These are phyloP conservation scores for Diplogelasinospora grovesii DNA, from an alignment of 495 filamentous ascomycete genomes.

Conservation along the genomic window DNA sequence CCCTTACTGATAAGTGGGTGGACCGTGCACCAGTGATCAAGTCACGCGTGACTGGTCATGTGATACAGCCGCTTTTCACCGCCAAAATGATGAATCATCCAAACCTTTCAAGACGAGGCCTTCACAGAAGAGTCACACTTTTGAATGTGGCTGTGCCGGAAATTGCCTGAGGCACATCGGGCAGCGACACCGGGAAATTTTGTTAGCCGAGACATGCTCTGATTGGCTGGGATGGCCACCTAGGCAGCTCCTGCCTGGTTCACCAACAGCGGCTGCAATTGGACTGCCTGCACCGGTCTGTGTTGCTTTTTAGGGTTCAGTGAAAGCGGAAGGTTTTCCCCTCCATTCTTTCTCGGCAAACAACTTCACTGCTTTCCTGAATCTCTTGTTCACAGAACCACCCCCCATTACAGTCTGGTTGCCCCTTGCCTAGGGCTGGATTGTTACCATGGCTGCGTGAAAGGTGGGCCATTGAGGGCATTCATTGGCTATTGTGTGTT, in stretches of 20 bases:
- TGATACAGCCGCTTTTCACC: neutral
- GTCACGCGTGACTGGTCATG: constrained; percentile 8
- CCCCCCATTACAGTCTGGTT: too few relatives aligned
- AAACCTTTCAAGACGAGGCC: too few relatives aligned
- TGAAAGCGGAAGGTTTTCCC: neutral
- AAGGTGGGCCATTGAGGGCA: constrained; percentile 1
- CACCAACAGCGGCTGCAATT: too few relatives aligned
- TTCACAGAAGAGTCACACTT: too few relatives aligned
- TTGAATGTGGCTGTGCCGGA: neutral
- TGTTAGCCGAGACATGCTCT: neutral
- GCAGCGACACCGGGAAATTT: neutral
- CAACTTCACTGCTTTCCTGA: too few relatives aligned
- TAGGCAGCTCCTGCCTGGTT: too few relatives aligned
- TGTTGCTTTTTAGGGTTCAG: too few relatives aligned
- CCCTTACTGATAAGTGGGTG: too few relatives aligned
- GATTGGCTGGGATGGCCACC: too few relatives aligned
- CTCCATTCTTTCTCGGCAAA: neutral
- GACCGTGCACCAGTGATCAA: too few relatives aligned
- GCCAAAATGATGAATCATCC: neutral
- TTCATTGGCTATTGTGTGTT: constrained; percentile 9
- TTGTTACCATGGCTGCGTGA: neutral
- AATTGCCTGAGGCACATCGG: neutral
- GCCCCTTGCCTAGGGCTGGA: constrained; percentile 1
- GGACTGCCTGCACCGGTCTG: neutral
- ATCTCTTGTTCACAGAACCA: too few relatives aligned